Evolutionary conservation across 805 yeast species (phyloP), one percentile per base, ranked within the genome.

Genomic region (Kluyveromyces lactis): DNA sequence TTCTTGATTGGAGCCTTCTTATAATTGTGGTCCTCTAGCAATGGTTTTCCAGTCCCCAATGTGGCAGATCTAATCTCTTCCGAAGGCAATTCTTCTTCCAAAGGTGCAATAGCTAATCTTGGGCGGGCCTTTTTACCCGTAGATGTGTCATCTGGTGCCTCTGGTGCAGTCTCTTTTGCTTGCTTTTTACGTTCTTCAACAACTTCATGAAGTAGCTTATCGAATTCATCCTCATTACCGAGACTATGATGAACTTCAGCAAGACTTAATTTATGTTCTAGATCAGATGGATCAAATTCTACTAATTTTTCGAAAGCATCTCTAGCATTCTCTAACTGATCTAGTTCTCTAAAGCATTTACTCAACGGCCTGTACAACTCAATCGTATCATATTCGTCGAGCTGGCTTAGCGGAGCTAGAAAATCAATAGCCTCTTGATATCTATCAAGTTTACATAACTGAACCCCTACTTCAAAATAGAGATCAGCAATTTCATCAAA

Each of bases 171-270:
- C 29, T 54, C 59, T 19, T 46, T 53, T 2, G 48, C 56, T 35
- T 56, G 56, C 16, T 48, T 43, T 23, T 54, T 61, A 38, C 69
- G 62, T 16, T 63, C 60, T n/a, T 67, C 61, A 9, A 61, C 66
- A 0, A 81, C 82, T 44, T 78, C 81, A 16, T 64, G 64, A 39
- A 81, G 62, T 17, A 82, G 58, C 17, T 58, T 51, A 18, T 72
- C 69, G 9, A 86, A 79, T n/a, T 68, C 68, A 9, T 72, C 78
- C 19, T 68, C 65, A 32, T 79, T 79, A 12, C 78, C 81, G 11
- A 79, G 57, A 51, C 78, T 77, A 47, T 80, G 85, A 43, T 79
- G 74, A 1, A 86, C 76, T 61, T 92, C 97, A 0, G 92, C 95
- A 18, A 92, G 65, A 0, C 84, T 80, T 21, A 89, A 69, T 50